A percentile compares a stretch with the other conserved stretches of the same genome.
Evolutionary conservation across 768 basidiomycete species (phyloP).

Genomic region (Jaapia argillacea): DNA sequence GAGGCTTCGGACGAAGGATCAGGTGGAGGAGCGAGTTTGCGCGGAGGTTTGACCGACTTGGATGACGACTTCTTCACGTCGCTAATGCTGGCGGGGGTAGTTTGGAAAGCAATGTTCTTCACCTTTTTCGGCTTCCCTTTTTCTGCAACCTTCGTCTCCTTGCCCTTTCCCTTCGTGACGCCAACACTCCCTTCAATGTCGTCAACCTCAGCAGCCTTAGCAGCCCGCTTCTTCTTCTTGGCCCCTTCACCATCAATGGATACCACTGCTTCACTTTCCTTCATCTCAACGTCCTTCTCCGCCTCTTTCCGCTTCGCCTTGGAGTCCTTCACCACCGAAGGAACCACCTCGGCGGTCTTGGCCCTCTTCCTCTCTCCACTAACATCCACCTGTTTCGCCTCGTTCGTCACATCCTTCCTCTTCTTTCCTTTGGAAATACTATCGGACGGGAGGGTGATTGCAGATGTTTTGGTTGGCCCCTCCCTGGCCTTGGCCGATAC

Average conservation of each 20-base stretch:
- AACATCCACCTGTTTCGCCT: background rate
- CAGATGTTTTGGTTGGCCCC: background rate
- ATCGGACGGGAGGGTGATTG: background rate
- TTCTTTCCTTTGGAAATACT: background rate
- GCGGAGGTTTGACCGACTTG: background rate
- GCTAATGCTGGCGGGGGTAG: background rate
- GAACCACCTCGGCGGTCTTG: slow-evolving; percentile 2
- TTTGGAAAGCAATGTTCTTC: slow-evolving; percentile 3
- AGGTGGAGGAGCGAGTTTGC: background rate
- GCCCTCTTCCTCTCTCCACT: slow-evolving; percentile 1
- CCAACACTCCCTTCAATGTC: slow-evolving; percentile 2
- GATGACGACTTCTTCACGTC: background rate
- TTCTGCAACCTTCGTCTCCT: background rate
- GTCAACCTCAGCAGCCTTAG: background rate
- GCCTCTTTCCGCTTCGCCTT: slow-evolving; percentile 6
- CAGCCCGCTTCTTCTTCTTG: background rate
- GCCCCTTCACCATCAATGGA: background rate
- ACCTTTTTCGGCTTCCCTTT: background rate
- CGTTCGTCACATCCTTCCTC: background rate
- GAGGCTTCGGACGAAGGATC: slow-evolving; percentile 2
- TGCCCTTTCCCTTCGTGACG: background rate
- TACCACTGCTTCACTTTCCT: slow-evolving; percentile 2
- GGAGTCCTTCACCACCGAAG: slow-evolving; percentile 3
- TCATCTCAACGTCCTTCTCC: background rate
- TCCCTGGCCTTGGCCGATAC: background rate